Base-by-base conservation (phyloP, 176 grass and related monocot genomes). In the Leersia perrieri region DNA sequence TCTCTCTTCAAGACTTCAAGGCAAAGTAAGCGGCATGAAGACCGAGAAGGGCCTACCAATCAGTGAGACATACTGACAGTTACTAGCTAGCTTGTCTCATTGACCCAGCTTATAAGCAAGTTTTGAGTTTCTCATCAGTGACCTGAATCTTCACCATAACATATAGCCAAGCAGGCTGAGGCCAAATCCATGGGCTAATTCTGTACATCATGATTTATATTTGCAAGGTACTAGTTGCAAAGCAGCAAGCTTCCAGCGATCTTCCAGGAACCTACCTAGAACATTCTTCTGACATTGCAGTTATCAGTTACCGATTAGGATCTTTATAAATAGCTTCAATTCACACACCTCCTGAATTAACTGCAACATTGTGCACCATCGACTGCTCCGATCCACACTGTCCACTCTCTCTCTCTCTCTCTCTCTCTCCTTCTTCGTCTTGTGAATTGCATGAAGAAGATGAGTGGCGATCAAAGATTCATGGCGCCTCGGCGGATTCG, bases 241-340 rank as follows among this genome's bases (percentile, higher is more conserved):
- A 58, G 53, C 53, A 25, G 22, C 53, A 71, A 26, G 38, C 28
- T 55, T 73, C 16, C 44, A 51, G 16, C 33, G 27, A 73, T 29
- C 70, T 73, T 73, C 70, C 70, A 32, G 70, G 44, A 73, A 73
- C 44, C 40, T 33, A 33, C 70, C 29, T 53, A 16, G 70, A 73
- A 32, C 44, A 73, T 73, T 73, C 70, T 33, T 14, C 3, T 73
- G 70, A 20, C 30, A 30, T 55, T 47, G 15, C 70, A 55, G 28
- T 45, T 33, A 55, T 14, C 28, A 53, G 49, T 33, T 32, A 14
- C 5, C 22, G 0, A 6, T 51, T 8, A 53, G 28, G 16, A 73
- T 27, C 33, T 22, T 11, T 33, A 73, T 45, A 72, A 32, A 55
- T 51, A 22, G 14, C 31, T 73, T 33, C 38, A 30, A 12, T 69